Percentiles rank a stretch among this genome's conserved stretches.
These are phyloP conservation scores for Earliella scabrosa DNA, from an alignment of 1,284 basidiomycete species.

Conservation along the genomic window DNA sequence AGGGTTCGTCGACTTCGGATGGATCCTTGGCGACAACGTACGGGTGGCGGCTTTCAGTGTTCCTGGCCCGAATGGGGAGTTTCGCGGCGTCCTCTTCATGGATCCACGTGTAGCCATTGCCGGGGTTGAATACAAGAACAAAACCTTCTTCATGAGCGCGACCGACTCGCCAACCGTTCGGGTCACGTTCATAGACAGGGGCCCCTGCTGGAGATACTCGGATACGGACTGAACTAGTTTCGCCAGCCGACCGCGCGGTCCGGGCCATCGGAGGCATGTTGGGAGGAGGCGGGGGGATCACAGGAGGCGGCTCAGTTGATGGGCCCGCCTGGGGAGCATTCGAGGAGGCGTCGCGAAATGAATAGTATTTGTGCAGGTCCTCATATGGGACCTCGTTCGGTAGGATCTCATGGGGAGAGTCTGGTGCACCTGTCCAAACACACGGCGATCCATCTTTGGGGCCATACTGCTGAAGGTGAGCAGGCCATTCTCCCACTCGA, in stretches of 20 bases:
- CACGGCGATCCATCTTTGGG: neutral
- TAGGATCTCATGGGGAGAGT: neutral
- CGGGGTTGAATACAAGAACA: conserved; percentile 8
- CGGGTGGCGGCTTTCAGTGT: conserved; percentile 6
- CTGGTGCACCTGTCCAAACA: neutral
- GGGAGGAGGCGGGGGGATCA: neutral
- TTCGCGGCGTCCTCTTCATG: conserved; percentile 9
- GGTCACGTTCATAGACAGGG: neutral
- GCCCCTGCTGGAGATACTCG: neutral
- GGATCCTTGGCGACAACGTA: conserved; percentile 21
- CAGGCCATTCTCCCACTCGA: neutral
- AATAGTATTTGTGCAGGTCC: neutral
- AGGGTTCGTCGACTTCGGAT: conserved; percentile 14
- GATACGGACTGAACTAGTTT: conserved; percentile 12
- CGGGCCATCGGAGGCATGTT: neutral
- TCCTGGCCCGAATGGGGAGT: conserved; percentile 10
- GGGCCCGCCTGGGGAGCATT: neutral
- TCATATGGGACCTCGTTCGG: conserved; percentile 5
- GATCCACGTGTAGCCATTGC: conserved; percentile 9
- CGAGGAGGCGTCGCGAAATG: neutral
- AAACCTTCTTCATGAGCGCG: conserved; percentile 10
- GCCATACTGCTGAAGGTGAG: neutral
- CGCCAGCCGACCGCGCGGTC: conserved; percentile 2
- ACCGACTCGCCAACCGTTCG: conserved; percentile 5
- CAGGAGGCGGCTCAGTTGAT: neutral